A percentile compares a stretch with the other conserved stretches of the same genome.
phyloP scores from a whole-genome alignment of 2,329 filamentous ascomycete genomes.

The Phoma herbarum region DNA sequence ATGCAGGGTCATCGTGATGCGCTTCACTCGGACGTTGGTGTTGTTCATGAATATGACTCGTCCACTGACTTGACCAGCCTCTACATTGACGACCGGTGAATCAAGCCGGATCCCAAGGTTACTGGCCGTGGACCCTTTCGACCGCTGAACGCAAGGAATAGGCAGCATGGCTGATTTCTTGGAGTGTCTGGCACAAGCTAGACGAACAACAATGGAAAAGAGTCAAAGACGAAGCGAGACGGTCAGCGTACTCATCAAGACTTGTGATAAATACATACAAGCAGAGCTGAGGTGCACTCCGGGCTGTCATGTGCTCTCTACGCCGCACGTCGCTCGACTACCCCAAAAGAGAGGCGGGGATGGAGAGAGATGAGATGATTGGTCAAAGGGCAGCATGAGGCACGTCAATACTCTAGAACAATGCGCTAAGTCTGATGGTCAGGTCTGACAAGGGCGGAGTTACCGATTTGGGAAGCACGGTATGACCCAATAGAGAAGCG shows the following conservation, averaged over 20 bases:
- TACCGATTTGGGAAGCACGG: neutral
- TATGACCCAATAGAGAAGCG: neutral
- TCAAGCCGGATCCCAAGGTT: neutral
- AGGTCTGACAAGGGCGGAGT: neutral
- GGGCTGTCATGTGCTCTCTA: neutral
- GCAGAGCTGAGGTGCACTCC: neutral
- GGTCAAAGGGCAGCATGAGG: neutral
- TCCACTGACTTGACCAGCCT: neutral
- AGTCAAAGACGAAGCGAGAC: neutral
- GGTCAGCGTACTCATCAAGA: neutral
- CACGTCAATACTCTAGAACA: neutral
- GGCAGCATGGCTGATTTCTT: neutral
- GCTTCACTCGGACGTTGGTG: neutral
- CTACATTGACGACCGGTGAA: neutral
- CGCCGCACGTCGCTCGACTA: neutral
- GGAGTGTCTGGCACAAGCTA: neutral
- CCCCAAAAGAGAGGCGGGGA: neutral
- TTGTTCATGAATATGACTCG: conserved; percentile 1
- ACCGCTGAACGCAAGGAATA: neutral
- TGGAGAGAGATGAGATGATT: neutral
- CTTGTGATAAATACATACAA: too few relatives aligned
- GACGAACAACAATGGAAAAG: too few relatives aligned
- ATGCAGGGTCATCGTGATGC: neutral
- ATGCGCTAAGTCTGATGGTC: neutral
- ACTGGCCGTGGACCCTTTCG: neutral